Conservation (phyloP, 257 asterid species). For the Buddleja alternifolia region DNA sequence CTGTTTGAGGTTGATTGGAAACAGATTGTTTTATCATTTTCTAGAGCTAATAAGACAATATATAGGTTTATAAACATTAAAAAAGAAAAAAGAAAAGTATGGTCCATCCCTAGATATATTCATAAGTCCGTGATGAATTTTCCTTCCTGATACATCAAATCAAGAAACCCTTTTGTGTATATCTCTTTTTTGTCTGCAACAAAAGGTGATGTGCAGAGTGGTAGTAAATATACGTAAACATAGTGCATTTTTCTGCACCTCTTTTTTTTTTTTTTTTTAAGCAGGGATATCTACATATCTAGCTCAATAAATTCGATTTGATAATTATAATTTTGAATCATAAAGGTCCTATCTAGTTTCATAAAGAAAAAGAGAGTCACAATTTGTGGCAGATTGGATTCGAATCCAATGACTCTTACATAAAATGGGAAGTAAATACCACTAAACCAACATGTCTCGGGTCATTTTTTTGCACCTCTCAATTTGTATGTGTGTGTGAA, state of each 20-base stretch:
- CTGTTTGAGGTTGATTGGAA: constrained; percentile 24
- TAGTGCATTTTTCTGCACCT: constrained; percentile 7
- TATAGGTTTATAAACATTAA: not conserved
- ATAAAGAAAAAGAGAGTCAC: too few relatives aligned
- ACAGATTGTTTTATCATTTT: not conserved
- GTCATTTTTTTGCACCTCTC: too few relatives aligned
- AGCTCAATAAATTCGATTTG: too few relatives aligned
- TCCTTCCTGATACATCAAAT: constrained; percentile 33
- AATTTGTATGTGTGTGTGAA: constrained; percentile 27
- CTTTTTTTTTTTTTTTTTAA: too few relatives aligned
- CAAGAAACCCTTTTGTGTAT: constrained; percentile 24
- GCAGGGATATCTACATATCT: too few relatives aligned
- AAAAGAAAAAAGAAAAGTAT: not conserved
- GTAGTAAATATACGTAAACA: not conserved
- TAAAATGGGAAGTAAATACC: too few relatives aligned
- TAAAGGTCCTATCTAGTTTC: too few relatives aligned
- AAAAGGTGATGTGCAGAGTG: constrained; percentile 26
- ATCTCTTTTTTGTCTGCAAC: constrained; percentile 28
- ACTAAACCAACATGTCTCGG: too few relatives aligned
- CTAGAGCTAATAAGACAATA: constrained; percentile 18
- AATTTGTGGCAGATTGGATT: too few relatives aligned
- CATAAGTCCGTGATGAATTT: not conserved
- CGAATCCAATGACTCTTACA: too few relatives aligned
- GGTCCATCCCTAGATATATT: constrained; percentile 12
- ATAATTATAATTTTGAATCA: too few relatives aligned